Percentiles rank a stretch among this genome's conserved stretches.
Evolutionary conservation across 1,284 basidiomycete species (phyloP).

Genomic region (Fomitopsis betulina): DNA sequence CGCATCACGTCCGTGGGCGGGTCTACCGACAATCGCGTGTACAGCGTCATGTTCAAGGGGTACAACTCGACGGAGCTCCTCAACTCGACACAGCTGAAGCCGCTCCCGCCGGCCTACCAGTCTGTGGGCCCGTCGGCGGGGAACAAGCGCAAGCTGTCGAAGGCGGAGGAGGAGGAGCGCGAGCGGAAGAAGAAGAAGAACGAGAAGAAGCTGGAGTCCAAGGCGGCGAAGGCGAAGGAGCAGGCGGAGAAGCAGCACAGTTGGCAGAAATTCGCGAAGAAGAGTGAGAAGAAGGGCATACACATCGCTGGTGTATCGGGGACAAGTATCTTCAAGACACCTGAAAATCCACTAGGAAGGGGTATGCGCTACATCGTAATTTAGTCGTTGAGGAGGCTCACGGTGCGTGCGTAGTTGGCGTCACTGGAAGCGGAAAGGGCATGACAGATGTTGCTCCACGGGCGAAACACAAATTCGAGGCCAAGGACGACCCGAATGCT

Average conservation of each 20-base stretch:
- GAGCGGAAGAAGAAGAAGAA: conserved; percentile 94
- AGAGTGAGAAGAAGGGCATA: conserved; percentile 92
- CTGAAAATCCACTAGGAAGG: conserved; percentile 88
- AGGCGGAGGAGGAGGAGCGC: conserved; percentile 84
- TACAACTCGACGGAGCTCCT: conserved; percentile 95
- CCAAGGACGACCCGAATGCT: conserved; percentile 35
- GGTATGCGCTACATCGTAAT: conserved; percentile 39
- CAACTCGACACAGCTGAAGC: conserved; percentile 68
- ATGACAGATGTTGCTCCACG: conserved; percentile 79
- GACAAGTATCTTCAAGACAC: conserved; percentile 94
- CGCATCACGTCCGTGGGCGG: conserved; percentile 88
- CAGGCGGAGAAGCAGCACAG: conserved; percentile 85
- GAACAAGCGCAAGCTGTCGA: conserved; percentile 74
- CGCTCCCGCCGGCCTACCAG: conserved; percentile 55
- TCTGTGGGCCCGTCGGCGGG: conserved; percentile 35
- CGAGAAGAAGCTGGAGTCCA: conserved; percentile 89
- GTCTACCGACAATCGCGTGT: conserved; percentile 80
- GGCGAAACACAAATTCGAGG: conserved; percentile 79
- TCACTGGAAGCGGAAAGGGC: conserved; percentile 90
- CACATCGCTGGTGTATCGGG: conserved; percentile 84
- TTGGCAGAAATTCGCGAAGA: conserved; percentile 99
- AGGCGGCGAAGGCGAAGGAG: conserved; percentile 87
- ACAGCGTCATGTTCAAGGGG: conserved; percentile 92
- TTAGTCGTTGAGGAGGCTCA: background rate
- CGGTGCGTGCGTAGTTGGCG: conserved; percentile 63